phyloP scores from a whole-genome alignment of 2,329 filamentous ascomycete species.

The Penicillium sp. region DNA sequence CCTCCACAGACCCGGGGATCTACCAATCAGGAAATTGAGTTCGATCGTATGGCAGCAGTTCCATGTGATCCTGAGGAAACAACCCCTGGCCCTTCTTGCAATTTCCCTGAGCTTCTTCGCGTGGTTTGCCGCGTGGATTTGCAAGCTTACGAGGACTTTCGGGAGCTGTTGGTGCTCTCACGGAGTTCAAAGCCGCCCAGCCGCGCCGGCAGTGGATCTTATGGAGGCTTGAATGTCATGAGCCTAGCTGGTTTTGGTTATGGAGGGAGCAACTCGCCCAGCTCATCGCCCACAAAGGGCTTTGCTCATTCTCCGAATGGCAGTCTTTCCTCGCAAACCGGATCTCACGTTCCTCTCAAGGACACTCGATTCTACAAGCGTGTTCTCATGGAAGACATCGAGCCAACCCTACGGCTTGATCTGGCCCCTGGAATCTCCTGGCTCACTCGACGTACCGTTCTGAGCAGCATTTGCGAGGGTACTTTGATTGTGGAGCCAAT shows the following conservation, averaged over 20 bases:
- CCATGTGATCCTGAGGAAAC: slow-evolving; percentile 48
- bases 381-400: slow-evolving; percentile 80
- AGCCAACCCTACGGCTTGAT: slow-evolving; percentile 86
- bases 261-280: slow-evolving; percentile 51
- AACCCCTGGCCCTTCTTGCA: slow-evolving; percentile 58
- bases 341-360: slow-evolving; percentile 57
- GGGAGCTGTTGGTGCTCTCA: slow-evolving; percentile 64
- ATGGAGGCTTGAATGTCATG: slow-evolving; percentile 57
- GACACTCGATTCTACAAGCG: slow-evolving; percentile 95
- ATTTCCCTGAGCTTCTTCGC: slow-evolving; percentile 75
- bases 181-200: slow-evolving; percentile 57
- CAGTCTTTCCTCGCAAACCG: slow-evolving; percentile 37
- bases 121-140: slow-evolving; percentile 79
- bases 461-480: slow-evolving; percentile 77
- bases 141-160: slow-evolving; percentile 76
- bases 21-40: slow-evolving; percentile 56
- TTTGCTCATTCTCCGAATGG: slow-evolving; percentile 50
- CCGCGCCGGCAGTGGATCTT: slow-evolving; percentile 66
- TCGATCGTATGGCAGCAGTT: slow-evolving; percentile 49
- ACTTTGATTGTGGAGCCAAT: slow-evolving; percentile 85
- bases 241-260: slow-evolving; percentile 45
- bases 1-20: slow-evolving; percentile 50
- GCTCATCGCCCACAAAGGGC: slow-evolving; percentile 55
- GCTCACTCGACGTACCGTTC: slow-evolving; percentile 78
- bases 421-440: slow-evolving; percentile 86